These are phyloP conservation scores for Lachnellula cervina DNA, from an alignment of 2,329 filamentous ascomycete species.

Conservation along the genomic window DNA sequence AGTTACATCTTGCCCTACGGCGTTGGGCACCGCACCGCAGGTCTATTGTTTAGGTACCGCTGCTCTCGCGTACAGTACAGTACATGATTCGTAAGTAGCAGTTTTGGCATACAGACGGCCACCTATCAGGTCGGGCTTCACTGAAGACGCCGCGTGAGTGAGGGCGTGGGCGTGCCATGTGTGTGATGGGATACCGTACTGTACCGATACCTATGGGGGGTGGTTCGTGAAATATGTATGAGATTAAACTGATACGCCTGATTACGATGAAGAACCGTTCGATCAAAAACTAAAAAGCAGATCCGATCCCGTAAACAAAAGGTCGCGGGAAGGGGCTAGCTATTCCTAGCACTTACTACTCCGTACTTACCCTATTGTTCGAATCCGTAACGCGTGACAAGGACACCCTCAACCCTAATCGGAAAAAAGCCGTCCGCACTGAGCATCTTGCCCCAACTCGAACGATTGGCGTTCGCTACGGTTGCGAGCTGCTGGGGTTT, in stretches of 20 bases:
- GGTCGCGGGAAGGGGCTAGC: not conserved
- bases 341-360: not conserved
- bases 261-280: not conserved
- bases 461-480: slow-evolving; percentile 25
- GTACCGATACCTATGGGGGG: slow-evolving; percentile 1
- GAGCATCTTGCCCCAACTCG: slow-evolving; percentile 25
- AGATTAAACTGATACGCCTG: slow-evolving; percentile 10
- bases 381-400: slow-evolving; percentile 12
- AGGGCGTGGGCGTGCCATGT: slow-evolving; percentile 7
- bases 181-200: slow-evolving; percentile 4
- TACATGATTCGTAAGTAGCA: too few species aligned
- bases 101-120: not conserved
- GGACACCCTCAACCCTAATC: slow-evolving; percentile 4
- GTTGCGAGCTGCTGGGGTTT: slow-evolving; percentile 13
- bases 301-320: slow-evolving; percentile 1
- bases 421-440: slow-evolving; percentile 2
- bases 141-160: not conserved
- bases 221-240: too few species aligned
- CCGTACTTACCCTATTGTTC: not conserved
- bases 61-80: too few species aligned
- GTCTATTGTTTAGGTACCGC: slow-evolving; percentile 18
- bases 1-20: slow-evolving; percentile 5
- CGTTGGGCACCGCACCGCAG: slow-evolving; percentile 19
- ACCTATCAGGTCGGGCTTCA: slow-evolving; percentile 16
- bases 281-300: slow-evolving; percentile 11